Evolutionary conservation across 2,329 filamentous ascomycete genomes (phyloP), one percentile per base, ranked within the genome.

Genomic region (Pseudogymnoascus sp.): DNA sequence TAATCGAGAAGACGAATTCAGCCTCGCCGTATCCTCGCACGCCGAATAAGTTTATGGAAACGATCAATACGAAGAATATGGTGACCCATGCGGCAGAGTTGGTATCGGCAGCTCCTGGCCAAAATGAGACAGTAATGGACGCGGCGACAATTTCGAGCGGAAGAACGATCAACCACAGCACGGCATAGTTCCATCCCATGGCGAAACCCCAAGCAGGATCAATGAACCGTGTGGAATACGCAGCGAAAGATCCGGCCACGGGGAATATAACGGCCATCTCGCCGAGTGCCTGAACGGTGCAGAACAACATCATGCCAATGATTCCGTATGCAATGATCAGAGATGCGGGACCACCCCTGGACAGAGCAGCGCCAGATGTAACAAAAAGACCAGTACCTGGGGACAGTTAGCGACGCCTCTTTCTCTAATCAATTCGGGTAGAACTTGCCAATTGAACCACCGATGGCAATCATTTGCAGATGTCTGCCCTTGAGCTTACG

Each of bases 161-260:
- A 59, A 96, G 76, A 0, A 92, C 85, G 49, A 92, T 82, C 1
- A 95, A 81, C 91, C 92, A 96, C 75, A 94, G 89, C 66, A 96
- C 73, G 2, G 90, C 90, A 74, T 96, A 95, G 70, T 95, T 96
- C 91, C 91, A 96, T 11, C 91, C 92, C 87, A 94, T 92, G 52
- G 92, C 90, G 71, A 96, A 96, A 0, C 92, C 92, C 91, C 91
- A 96, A 0, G 92, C 92, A 0, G 92, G 93, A 70, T 97, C 92
- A n/a, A 97, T 78, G 70, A 97, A 97, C 14, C 93, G 85, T 21
- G 92, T 96, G 11, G 92, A 93, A 77, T 92, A 97, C 6, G 91
- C 87, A 2, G 91, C 90, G 72, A 97, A 97, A 4, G 91, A 95
- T 63, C 93, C 93, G n/a, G 92, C 90, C n/a, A 97, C 88, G 1